phyloP scores from a whole-genome alignment of 208 protist genomes.

The Endotrypanum monterogeii region DNA sequence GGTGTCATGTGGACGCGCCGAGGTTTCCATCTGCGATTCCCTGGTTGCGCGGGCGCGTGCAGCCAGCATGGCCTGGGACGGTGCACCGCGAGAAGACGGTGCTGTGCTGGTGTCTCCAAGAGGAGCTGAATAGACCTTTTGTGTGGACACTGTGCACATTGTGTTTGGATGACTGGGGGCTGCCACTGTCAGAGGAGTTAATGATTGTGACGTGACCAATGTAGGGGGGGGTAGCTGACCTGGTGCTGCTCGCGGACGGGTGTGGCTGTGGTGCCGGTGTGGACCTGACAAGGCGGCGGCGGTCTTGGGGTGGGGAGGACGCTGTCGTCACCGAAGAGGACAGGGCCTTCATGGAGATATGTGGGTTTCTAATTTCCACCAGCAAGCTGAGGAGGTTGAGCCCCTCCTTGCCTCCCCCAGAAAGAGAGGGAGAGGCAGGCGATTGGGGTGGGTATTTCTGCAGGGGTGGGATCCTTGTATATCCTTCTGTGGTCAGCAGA shows the following conservation, averaged over 20 bases:
- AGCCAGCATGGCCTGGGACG: not conserved
- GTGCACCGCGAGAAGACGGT: not conserved
- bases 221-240: not conserved
- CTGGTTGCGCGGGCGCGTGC: not conserved
- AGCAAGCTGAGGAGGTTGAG: not conserved
- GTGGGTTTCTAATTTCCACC: not conserved
- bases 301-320: not conserved
- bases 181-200: not conserved
- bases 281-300: conserved; percentile 1
- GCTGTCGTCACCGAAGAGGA: not conserved
- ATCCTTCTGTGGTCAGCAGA: not conserved
- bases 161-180: not conserved
- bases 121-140: not conserved
- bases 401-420: too few species aligned
- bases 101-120: not conserved
- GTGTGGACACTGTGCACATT: not conserved
- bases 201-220: not conserved
- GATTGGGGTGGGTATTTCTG: not conserved
- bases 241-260: not conserved
- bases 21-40: not conserved
- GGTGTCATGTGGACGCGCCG: not conserved
- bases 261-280: not conserved
- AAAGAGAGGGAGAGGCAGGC: not conserved
- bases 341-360: not conserved
- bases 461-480: not conserved